Evolutionary conservation across 139 green algal genomes (phyloP), one percentile per base, ranked within the genome.

Genomic region (Chlorella sp.): DNA sequence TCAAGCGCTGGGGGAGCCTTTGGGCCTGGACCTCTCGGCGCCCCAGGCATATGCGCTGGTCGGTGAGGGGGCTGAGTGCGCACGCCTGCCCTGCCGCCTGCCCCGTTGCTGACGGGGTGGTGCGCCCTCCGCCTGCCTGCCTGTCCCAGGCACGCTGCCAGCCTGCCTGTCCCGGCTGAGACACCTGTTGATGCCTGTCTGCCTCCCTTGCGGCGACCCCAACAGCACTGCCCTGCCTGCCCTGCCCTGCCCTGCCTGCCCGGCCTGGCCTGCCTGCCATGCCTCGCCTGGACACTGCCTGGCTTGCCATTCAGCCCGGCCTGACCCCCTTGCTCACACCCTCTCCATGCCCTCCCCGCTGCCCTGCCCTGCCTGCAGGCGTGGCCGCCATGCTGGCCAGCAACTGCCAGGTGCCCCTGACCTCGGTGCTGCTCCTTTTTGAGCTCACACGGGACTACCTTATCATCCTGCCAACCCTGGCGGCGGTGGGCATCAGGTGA

Each of bases 391-490:
- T 96, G 89, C 95, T 98, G 21, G 96, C 95, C 34, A 91, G 89
- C 66, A 88, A 87, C 88, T 91, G 88, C 80, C 15, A 39, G n/a
- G 88, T 91, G 66, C 88, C 88, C 19, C 81, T 91, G 24, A 91
- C 88, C 80, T 83, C 88, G 42, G 88, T 88, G 81, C 88, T 91
- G 88, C 88, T 91, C 66, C 66, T 91, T 42, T 88, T 91, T 34
- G 88, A 91, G 80, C 88, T 91, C 42, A 91, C 88, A 0, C 80
- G 88, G 0, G 96, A 98, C 81, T 98, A 98, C 81, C 89, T 92
- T 69, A 95, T 97, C 89, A 94, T 98, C 21, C 37, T 98, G 18
- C 96, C 96, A 48, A 94, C 96, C 22, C 94, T 98, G 73, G 95
- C 75, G 11, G 93, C 95, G 7, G 96, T 98, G 34, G 95, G 94